Evolutionary conservation across 768 basidiomycete genomes (phyloP).

Genomic region (Kockovaella imperatae): DNA sequence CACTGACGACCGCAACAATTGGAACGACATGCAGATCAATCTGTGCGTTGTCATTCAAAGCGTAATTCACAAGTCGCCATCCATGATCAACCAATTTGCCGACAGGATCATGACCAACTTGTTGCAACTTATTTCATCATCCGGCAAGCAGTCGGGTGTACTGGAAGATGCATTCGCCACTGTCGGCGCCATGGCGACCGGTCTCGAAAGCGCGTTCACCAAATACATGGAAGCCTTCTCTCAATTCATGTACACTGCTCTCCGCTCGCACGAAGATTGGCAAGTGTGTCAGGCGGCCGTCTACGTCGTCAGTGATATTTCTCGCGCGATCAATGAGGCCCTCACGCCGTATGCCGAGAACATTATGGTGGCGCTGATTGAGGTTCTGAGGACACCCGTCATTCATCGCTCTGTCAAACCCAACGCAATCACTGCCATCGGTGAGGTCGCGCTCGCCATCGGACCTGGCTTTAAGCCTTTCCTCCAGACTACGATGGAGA

Average conservation of each 20-base stretch:
- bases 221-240: constrained; percentile 31
- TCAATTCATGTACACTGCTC: constrained; percentile 69
- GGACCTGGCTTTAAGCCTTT: constrained; percentile 80
- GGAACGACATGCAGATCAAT: constrained; percentile 96
- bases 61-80: constrained; percentile 73
- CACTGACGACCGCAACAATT: constrained; percentile 91
- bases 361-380: constrained; percentile 87
- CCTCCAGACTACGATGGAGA: constrained; percentile 79
- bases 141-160: constrained; percentile 87
- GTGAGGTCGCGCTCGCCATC: constrained; percentile 90
- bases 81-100: constrained; percentile 75
- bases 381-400: constrained; percentile 82
- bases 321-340: constrained; percentile 82
- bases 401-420: constrained; percentile 94
- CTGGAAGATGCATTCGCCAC: constrained; percentile 95
- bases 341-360: constrained; percentile 71
- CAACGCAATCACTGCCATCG: constrained; percentile 88
- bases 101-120: constrained; percentile 92
- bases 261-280: constrained; percentile 87
- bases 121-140: constrained; percentile 72
- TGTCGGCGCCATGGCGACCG: constrained; percentile 64
- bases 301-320: constrained; percentile 90
- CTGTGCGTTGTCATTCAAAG: constrained; percentile 63
- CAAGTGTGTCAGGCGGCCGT: constrained; percentile 93
- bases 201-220: constrained; percentile 20